A percentile compares a stretch with the other conserved stretches of the same genome.
Evolutionary conservation across 495 filamentous ascomycete species (phyloP).

Genomic region (Penicillium antarcticum): DNA sequence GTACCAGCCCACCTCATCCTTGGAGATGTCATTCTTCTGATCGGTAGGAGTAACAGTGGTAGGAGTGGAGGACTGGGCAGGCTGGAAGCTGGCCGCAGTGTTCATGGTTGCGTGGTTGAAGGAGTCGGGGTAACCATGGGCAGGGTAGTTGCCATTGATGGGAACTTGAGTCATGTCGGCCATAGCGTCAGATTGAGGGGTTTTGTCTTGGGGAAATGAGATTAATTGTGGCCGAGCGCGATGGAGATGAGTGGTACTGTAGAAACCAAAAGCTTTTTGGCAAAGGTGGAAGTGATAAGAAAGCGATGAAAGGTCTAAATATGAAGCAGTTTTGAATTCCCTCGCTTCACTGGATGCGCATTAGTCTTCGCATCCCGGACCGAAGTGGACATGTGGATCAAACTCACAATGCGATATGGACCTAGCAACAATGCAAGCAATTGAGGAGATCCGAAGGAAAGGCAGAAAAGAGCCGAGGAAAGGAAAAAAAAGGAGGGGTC

Average conservation of each 20-base stretch:
- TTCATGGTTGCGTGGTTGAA: slow-evolving; percentile 37
- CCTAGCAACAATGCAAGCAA: slow-evolving; percentile 24
- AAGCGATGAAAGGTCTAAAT: slow-evolving; percentile 11
- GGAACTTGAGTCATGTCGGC: slow-evolving; percentile 43
- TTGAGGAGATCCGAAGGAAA: slow-evolving; percentile 18
- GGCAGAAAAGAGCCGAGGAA: slow-evolving; percentile 11
- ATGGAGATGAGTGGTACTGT: slow-evolving; percentile 2
- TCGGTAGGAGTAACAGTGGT: slow-evolving; percentile 39
- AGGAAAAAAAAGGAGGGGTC: slow-evolving; percentile 8
- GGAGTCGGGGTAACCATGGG: slow-evolving; percentile 38
- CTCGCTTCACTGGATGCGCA: slow-evolving; percentile 20
- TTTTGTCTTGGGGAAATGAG: slow-evolving; percentile 15
- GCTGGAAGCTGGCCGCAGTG: slow-evolving; percentile 42
- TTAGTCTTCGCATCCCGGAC: slow-evolving; percentile 2
- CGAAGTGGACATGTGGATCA: slow-evolving; percentile 1
- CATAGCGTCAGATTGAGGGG: slow-evolving; percentile 28
- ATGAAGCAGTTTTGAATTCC: slow-evolving; percentile 11
- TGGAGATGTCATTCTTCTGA: slow-evolving; percentile 49
- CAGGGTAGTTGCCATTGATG: slow-evolving; percentile 45
- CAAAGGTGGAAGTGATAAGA: not conserved
- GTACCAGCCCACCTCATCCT: slow-evolving; percentile 97
- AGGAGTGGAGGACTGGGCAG: slow-evolving; percentile 43
- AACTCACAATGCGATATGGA: slow-evolving; percentile 38
- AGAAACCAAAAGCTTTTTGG: not conserved
- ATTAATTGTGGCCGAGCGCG: slow-evolving; percentile 17